Evolutionary conservation across 352 stramenopile genomes (phyloP), one percentile per base, ranked within the genome.

Genomic region (Pythium brassicae): DNA sequence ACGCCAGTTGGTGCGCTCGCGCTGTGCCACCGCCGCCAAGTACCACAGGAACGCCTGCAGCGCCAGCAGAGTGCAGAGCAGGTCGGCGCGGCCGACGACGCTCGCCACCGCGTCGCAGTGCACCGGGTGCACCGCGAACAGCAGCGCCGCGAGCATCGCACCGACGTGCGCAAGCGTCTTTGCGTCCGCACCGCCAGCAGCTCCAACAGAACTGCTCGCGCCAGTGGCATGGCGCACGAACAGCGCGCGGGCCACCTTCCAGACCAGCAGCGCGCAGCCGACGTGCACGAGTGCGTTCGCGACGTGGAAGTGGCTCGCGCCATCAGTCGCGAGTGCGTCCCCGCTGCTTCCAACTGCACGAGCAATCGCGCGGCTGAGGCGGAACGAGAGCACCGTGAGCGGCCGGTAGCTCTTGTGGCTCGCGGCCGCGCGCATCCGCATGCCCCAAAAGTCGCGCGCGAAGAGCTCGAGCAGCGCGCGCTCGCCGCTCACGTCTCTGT

Each of bases 81-180:
- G 63, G 67, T 98, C 92, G 0, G 89, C 91, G 27, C 92, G 76
- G 3, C 92, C 90, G 11, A 98, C 92, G 37, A 98, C 76, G 53
- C 87, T 94, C 1, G 88, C 87, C 17, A 98, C 69, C 1, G 90
- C 83, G 59, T 98, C 90, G 39, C 86, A 92, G 55, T 98, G 92
- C 26, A 97, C 75, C 9, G 89, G 86, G 56, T 98, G 90, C 22
- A 96, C 85, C 4, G 86, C 86, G 58, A 97, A 98, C 39, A 97
- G n/a, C 35, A 96, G 46, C 0, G 75, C 87, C 1, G 89, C 72
- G 3, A 83, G 46, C 44, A 45, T n/a, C 2, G 58, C 58, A 7
- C 58, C 58, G 15, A 44, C 17, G 68, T 26, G 39, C 9, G 39
- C 34, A 26, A 62, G 44, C 20, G 40, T 46, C 19, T 22, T 20